Conservation (phyloP, 2,329 filamentous ascomycete species). For the Alternaria consortialis region DNA sequence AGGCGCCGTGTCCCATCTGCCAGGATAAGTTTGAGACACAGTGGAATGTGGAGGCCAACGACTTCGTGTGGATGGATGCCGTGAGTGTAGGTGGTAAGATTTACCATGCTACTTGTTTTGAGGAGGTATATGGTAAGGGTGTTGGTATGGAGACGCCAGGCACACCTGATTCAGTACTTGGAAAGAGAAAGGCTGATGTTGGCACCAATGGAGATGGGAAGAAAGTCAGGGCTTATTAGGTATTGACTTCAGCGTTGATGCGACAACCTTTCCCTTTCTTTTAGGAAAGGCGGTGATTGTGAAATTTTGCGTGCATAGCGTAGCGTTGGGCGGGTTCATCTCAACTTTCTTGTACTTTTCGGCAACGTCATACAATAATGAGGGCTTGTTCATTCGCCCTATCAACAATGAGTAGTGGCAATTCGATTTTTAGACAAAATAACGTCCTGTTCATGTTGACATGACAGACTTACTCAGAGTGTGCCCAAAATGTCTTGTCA, state of each 20-base stretch:
- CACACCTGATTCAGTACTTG: constrained; percentile 50
- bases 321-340: constrained; percentile 14
- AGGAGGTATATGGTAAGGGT: constrained; percentile 62
- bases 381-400: not conserved
- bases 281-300: not conserved
- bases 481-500: no score
- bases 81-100: constrained; percentile 78
- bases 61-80: constrained; percentile 97
- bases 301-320: constrained; percentile 23
- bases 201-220: constrained; percentile 39
- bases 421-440: not conserved
- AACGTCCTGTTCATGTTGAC: not conserved
- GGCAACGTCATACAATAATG: not conserved
- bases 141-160: constrained; percentile 42
- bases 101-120: constrained; percentile 90
- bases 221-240: constrained; percentile 39
- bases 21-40: constrained; percentile 93
- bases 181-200: constrained; percentile 48
- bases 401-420: not conserved
- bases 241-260: not conserved
- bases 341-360: not conserved
- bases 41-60: constrained; percentile 91
- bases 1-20: constrained; percentile 88
- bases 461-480: not conserved
- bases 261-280: not conserved